A percentile compares a stretch with the other conserved stretches of the same genome.
These are phyloP conservation scores for Aphanomyces euteiches DNA, from an alignment of 352 stramenopile genomes.

Conservation along the genomic window DNA sequence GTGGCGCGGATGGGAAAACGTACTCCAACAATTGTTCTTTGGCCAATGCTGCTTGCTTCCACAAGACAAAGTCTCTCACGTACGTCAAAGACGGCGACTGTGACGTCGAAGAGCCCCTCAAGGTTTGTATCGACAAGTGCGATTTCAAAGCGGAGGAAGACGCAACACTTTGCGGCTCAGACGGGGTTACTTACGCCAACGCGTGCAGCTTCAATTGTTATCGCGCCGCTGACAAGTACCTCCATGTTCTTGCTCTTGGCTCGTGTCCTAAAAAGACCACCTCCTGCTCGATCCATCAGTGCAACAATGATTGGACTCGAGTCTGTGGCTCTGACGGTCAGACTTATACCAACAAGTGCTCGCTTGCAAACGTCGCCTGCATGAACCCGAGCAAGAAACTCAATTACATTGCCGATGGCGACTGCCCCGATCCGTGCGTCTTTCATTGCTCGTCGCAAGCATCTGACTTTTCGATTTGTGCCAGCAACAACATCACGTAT, in stretches of 20 bases:
- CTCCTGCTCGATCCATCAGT: not conserved
- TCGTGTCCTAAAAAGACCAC: not conserved
- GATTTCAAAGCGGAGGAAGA: not conserved
- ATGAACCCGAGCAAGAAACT: not conserved
- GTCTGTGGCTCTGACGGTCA: constrained; percentile 1
- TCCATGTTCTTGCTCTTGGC: not conserved
- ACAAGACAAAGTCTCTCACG: too few relatives aligned
- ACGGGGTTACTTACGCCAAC: not conserved
- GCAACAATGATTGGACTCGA: not conserved
- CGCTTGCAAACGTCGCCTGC: not conserved
- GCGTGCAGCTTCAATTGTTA: not conserved
- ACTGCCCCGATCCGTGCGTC: not conserved
- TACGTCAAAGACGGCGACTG: too few relatives aligned
- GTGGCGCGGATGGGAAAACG: too few relatives aligned
- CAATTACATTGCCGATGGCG: not conserved
- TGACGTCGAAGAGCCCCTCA: too few relatives aligned
- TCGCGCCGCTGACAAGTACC: not conserved
- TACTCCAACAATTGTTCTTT: too few relatives aligned
- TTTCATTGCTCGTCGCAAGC: not conserved
- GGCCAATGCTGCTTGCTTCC: too few relatives aligned
- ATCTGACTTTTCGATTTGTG: not conserved
- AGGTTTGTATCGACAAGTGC: too few relatives aligned
- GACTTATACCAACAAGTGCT: not conserved
- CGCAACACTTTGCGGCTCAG: not conserved
- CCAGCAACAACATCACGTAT: not conserved